Percentiles rank a stretch among this genome's conserved stretches.
phyloP scores from a whole-genome alignment of 2,329 filamentous ascomycete genomes.

The Volutella citrinella region DNA sequence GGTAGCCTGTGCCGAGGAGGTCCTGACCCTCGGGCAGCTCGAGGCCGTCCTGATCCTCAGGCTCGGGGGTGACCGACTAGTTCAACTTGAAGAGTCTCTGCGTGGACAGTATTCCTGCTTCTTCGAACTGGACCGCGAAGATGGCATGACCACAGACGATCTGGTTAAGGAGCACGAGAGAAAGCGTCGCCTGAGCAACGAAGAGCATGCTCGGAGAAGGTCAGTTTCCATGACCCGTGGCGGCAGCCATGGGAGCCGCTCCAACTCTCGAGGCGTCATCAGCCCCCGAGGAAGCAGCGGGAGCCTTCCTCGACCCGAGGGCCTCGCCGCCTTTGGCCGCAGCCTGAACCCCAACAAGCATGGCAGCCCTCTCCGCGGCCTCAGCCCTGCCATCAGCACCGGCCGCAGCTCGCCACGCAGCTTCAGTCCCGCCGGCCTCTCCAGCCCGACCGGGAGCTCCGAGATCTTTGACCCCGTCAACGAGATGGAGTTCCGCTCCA shows the following conservation, averaged over 20 bases:
- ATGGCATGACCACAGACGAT: slow-evolving; percentile 41
- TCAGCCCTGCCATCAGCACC: slow-evolving; percentile 11
- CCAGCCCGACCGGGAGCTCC: slow-evolving; percentile 27
- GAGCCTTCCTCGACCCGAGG: background rate
- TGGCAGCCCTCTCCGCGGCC: slow-evolving; percentile 3
- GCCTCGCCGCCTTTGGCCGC: slow-evolving; percentile 11
- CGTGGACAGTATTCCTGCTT: slow-evolving; percentile 45
- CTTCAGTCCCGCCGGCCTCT: slow-evolving; percentile 15
- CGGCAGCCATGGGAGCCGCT: slow-evolving; percentile 19
- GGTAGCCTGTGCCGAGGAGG: slow-evolving; percentile 43
- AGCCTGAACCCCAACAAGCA: slow-evolving; percentile 19
- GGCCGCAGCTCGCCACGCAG: slow-evolving; percentile 6
- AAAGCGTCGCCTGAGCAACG: slow-evolving; percentile 21
- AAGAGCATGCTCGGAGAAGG: too few relatives aligned
- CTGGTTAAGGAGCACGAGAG: slow-evolving; percentile 36
- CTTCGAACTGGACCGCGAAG: slow-evolving; percentile 43
- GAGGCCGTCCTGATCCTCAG: slow-evolving; percentile 42
- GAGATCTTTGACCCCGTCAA: slow-evolving; percentile 29
- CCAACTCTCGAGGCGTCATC: slow-evolving; percentile 10
- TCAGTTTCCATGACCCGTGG: too few relatives aligned
- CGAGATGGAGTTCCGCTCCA: slow-evolving; percentile 40
- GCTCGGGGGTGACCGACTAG: slow-evolving; percentile 39
- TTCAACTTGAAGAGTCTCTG: slow-evolving; percentile 40
- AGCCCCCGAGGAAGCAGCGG: background rate
- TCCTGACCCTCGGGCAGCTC: slow-evolving; percentile 41